Conservation (phyloP, 2,329 filamentous ascomycete genomes). For the Zarea fungicola region DNA sequence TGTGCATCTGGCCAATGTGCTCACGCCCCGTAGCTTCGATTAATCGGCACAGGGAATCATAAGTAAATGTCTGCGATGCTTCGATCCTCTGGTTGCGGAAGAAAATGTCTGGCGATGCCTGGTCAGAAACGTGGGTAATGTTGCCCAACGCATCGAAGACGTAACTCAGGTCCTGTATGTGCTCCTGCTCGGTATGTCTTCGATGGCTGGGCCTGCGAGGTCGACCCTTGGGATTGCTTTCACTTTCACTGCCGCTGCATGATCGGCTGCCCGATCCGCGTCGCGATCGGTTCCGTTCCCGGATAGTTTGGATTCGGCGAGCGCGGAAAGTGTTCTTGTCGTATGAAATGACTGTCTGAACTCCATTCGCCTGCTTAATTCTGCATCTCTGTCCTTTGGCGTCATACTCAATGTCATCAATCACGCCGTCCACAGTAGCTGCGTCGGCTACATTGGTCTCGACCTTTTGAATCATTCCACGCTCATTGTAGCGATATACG, state of each 20-base stretch:
- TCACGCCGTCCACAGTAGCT: background rate
- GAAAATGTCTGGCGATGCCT: conserved; percentile 19
- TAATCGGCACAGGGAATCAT: conserved; percentile 11
- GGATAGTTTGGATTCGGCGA: background rate
- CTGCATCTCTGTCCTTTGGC: conserved; percentile 6
- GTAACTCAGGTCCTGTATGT: conserved; percentile 19
- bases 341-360: background rate
- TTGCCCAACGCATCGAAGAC: conserved; percentile 18
- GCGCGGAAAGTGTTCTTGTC: background rate
- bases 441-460: background rate
- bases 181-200: background rate
- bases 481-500: conserved; percentile 6
- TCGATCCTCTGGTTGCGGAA: conserved; percentile 19
- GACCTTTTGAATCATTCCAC: background rate
- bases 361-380: conserved; percentile 3
- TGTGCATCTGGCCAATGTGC: conserved; percentile 12
- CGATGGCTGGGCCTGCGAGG: background rate
- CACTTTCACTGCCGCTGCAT: background rate
- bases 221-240: background rate
- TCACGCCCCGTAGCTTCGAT: conserved; percentile 13
- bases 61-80: conserved; percentile 12
- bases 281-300: background rate
- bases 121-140: conserved; percentile 17
- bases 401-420: conserved; percentile 8
- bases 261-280: background rate